Evolutionary conservation across 768 basidiomycete species (phyloP), one percentile per base, ranked within the genome.

Genomic region (Serendipita sp.): DNA sequence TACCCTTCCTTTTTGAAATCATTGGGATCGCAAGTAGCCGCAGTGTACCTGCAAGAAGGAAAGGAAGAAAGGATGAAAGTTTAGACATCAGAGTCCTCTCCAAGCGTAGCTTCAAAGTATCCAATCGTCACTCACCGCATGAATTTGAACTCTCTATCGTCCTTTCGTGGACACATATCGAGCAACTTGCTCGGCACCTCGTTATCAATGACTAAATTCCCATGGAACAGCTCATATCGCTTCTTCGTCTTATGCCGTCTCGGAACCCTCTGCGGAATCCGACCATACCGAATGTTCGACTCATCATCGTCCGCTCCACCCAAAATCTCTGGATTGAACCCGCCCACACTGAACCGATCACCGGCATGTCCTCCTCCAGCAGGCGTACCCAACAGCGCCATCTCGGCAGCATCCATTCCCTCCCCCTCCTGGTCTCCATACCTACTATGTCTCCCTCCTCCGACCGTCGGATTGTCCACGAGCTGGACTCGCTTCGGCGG

Each of bases 1-100:
- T 95, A 98, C 0, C 87, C 83, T 11, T 81, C 73, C 28, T 83
- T 76, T 68, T 84, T 79, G 72, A 97, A 98, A 69, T 90, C 84
- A 72, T 97, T 92, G 4, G 95, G 95, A 72, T 97, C 94, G 74
- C 90, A 93, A 0, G 95, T 98, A 16, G 90, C 92, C 0, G 93
- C 95, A 7, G 85, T 86, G 74, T 98, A 98, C n/a, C 45, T 38
- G 14, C 14, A 7, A 14, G 34, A 7, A n/a, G n/a, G n/a, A n/a
- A n/a, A n/a, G n/a, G n/a, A n/a, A n/a, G n/a, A n/a, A n/a, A n/a
- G n/a, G n/a, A n/a, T n/a, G n/a, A 38, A 38, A 38, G 5, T 38
- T 14, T 48, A 5, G n/a, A 48, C 5, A 28, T 48, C 45, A 48
- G 26, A 48, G n/a, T 9, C 26, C n/a, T n/a, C 7, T 20, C n/a